Evolutionary conservation across 1,284 basidiomycete genomes (phyloP).

Genomic region (Blastosporella zonata): DNA sequence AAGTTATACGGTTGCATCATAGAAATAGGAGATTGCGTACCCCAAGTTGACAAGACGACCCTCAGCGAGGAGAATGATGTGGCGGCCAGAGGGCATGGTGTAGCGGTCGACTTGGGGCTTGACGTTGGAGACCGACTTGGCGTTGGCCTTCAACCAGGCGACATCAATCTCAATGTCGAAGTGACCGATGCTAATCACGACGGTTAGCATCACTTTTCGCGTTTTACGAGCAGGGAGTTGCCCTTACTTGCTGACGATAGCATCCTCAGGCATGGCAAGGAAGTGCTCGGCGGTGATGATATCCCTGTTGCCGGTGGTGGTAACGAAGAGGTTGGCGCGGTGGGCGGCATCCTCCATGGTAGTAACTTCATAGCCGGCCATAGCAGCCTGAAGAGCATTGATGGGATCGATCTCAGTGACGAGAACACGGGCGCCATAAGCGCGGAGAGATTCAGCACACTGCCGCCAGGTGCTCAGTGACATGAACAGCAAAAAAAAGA

Average conservation of each 20-base stretch:
- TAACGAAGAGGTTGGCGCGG: conserved; percentile 92
- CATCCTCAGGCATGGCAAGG: conserved; percentile 93
- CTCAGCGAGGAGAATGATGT: conserved; percentile 97
- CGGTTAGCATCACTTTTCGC: conserved; percentile 10
- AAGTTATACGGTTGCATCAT: neutral
- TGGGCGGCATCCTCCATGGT: conserved; percentile 97
- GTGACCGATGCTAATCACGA: conserved; percentile 79
- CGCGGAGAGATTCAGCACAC: conserved; percentile 97
- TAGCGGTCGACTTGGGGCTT: conserved; percentile 99
- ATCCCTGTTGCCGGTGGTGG: conserved; percentile 98
- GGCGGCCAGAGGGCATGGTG: conserved; percentile 88
- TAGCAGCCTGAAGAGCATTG: conserved; percentile 98
- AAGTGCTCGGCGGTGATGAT: conserved; percentile 97
- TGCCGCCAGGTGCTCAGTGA: conserved; percentile 30
- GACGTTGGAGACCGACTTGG: conserved; percentile 84
- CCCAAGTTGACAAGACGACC: conserved; percentile 99
- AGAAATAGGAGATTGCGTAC: conserved; percentile 41
- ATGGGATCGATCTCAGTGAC: conserved; percentile 99
- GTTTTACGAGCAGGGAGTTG: neutral
- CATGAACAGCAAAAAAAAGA: conserved; percentile 5
- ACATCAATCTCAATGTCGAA: conserved; percentile 99
- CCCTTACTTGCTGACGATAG: conserved; percentile 93
- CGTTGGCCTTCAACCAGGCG: conserved; percentile 96
- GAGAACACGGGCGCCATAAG: conserved; percentile 95
- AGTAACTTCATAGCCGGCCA: conserved; percentile 99